These are phyloP conservation scores for Podaxis pistillaris DNA, from an alignment of 768 basidiomycete species.

Conservation along the genomic window DNA sequence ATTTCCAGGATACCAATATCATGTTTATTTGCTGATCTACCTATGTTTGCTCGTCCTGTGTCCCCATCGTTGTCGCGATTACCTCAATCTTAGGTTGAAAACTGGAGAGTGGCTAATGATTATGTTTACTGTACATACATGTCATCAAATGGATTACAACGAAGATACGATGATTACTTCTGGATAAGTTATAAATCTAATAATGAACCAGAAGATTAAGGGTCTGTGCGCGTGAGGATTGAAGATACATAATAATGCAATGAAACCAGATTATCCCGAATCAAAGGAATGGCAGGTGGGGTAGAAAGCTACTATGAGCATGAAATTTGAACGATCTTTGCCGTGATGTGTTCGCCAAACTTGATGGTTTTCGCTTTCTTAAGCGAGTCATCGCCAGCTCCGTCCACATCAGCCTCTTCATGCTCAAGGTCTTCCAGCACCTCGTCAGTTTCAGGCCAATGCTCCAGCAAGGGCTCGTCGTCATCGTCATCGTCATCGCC, in stretches of 20 bases:
- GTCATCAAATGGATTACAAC: background rate
- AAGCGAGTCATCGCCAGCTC: constrained; percentile 18
- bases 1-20: constrained; percentile 27
- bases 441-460: too few species aligned
- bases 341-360: constrained; percentile 57
- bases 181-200: background rate
- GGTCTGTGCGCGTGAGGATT: background rate
- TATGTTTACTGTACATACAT: background rate
- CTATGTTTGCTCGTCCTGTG: background rate
- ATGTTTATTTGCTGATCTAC: constrained; percentile 26
- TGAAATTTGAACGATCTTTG: constrained; percentile 50
- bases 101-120: background rate
- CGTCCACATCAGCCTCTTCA: constrained; percentile 18
- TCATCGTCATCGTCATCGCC: constrained; percentile 7
- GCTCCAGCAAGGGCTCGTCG: too few species aligned
- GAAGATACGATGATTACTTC: background rate
- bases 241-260: too few species aligned
- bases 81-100: background rate
- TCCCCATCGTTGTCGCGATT: background rate
- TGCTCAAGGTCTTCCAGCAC: too few species aligned
- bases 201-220: background rate
- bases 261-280: too few species aligned
- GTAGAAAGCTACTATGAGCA: constrained; percentile 29
- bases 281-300: too few species aligned
- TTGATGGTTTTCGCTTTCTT: constrained; percentile 31